A percentile compares a stretch with the other conserved stretches of the same genome.
phyloP scores from a whole-genome alignment of 768 basidiomycete genomes.

The Cyclocybe aegerita region DNA sequence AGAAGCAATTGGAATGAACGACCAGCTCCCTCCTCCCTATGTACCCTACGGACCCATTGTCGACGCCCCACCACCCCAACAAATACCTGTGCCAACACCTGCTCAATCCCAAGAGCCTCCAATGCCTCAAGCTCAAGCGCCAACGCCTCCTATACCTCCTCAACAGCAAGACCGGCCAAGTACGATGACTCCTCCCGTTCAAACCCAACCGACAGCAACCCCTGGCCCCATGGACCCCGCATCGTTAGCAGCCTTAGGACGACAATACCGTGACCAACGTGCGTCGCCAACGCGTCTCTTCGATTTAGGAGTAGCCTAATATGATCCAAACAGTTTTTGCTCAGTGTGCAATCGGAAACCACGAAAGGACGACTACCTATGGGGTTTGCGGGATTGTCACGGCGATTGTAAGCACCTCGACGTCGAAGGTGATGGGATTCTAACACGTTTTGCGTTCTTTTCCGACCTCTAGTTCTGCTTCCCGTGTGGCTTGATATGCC shows the following conservation, averaged over 20 bases:
- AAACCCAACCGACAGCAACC: background rate
- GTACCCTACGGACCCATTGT: no score
- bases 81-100: no score
- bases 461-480: conserved; percentile 16
- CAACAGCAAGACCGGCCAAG: no score
- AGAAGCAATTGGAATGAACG: no score
- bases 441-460: background rate
- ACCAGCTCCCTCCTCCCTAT: no score
- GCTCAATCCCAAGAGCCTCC: no score
- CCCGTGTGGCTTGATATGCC: conserved; percentile 22
- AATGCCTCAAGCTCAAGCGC: no score
- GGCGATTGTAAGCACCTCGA: conserved; percentile 20
- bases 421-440: background rate
- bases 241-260: background rate
- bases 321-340: conserved; percentile 13
- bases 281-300: background rate
- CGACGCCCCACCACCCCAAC: no score
- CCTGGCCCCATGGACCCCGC: background rate
- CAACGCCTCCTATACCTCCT: no score
- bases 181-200: background rate
- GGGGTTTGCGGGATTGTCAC: conserved; percentile 24
- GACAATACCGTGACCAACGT: conserved; percentile 10
- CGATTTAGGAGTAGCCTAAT: background rate
- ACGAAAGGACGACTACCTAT: conserved; percentile 19
- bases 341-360: conserved; percentile 20